Base-by-base conservation (phyloP, 1,139 yeast genomes). In the Candida freyschussii region DNA sequence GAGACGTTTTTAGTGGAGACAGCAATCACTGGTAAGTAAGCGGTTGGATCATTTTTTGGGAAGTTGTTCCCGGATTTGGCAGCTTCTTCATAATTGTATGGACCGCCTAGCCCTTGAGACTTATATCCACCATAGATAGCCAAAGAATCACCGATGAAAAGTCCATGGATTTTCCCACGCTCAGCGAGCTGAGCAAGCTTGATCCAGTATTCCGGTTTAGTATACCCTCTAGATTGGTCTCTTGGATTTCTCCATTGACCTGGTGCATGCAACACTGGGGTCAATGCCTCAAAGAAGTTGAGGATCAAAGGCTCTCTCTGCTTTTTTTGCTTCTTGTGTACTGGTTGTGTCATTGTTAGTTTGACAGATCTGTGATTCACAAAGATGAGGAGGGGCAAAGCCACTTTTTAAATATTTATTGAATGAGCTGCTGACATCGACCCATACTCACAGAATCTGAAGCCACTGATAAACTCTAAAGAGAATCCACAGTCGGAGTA, bases 81-180 rank as follows among this genome's bases (percentile, higher is more conserved):
- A 23, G 68, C 69, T 10, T 66, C 64, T 3, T 42, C 50, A 22
- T 58, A 50, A 39, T 65, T 65, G 7, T 52, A 44, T 3, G 69
- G 67, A 7, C 69, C 69, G 18, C 30, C 33, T 7, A 33, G 27
- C 2, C 36, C 36, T 7, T 25, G 13, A 5, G 36, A 33, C 38
- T 64, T 57, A 40, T 62, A 66, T 15, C 65, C 71, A 43, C 66
- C 72, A 36, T 65, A 66, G 5, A 63, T 62, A 6, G 72, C 72
- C 18, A 68, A 49, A 4, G 65, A 67, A 50, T 69, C 75, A 24
- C 74, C 75, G 37, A 69, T 50, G 44, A 69, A 69, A 10, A 69
- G 41, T 3, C 64, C 64, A 40, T 65, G 65, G 36, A 69, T 55
- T 43, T 69, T 68, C 1, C 73, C 75, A 30, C 55, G 55, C 39